Conservation (phyloP, 1,284 basidiomycete genomes). For the Lignosus rhinocerotis region DNA sequence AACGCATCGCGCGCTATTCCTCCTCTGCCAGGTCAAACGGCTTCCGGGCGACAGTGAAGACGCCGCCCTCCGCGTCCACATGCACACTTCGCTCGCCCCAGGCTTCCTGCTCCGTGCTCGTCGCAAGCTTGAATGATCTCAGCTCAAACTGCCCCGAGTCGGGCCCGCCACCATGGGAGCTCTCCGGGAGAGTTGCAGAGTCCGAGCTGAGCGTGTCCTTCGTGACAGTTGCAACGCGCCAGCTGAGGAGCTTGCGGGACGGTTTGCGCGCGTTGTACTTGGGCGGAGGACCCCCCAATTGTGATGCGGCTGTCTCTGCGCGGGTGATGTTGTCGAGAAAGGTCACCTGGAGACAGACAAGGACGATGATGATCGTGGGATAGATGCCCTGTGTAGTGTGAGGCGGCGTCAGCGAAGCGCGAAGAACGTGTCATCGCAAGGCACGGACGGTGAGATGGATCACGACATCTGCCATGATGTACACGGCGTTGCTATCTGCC, state of each 20-base stretch:
- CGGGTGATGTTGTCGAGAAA: background rate
- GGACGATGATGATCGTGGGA: slow-evolving; percentile 9
- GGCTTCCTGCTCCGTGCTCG: background rate
- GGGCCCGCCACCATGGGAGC: too few species aligned
- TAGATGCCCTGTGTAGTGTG: slow-evolving; percentile 6
- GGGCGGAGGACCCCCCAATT: too few species aligned
- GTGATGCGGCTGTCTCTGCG: background rate
- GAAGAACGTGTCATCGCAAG: background rate
- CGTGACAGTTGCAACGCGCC: too few species aligned
- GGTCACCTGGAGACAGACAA: slow-evolving; percentile 6
- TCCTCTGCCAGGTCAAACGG: too few species aligned
- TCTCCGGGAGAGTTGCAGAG: too few species aligned
- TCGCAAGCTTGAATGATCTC: background rate
- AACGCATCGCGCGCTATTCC: too few species aligned
- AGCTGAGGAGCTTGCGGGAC: too few species aligned
- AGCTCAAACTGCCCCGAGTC: background rate
- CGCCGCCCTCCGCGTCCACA: too few species aligned
- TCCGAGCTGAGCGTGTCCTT: too few species aligned
- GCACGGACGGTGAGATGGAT: background rate
- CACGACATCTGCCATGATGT: slow-evolving; percentile 1
- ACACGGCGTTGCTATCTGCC: background rate
- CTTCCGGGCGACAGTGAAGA: too few species aligned
- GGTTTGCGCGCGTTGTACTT: too few species aligned
- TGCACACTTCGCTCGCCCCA: background rate
- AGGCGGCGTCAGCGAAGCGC: background rate